Conservation (phyloP, 2,329 filamentous ascomycete genomes). For the Zasmidium cellare region DNA sequence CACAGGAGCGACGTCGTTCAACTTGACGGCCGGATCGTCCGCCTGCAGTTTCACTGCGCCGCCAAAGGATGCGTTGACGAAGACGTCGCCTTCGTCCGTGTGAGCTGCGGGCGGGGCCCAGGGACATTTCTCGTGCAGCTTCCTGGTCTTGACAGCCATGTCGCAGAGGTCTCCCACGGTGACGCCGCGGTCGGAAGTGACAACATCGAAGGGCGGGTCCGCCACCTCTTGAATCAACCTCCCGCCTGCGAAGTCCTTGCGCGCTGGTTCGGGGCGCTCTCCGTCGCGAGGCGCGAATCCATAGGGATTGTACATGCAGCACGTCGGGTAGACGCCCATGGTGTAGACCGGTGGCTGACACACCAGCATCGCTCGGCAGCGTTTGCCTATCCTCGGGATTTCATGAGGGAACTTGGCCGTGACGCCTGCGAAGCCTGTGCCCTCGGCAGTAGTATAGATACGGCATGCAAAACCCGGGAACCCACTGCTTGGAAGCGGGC, state of each 20-base stretch:
- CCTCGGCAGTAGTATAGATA: background rate
- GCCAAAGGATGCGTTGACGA: background rate
- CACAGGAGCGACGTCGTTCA: too few relatives aligned
- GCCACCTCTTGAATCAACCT: too few relatives aligned
- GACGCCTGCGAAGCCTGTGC: background rate
- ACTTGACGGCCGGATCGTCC: background rate
- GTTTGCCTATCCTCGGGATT: background rate
- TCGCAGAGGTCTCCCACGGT: constrained; percentile 6
- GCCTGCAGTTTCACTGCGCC: background rate
- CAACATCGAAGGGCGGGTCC: background rate
- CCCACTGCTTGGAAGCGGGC: background rate
- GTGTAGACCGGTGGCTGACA: background rate
- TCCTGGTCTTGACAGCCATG: background rate
- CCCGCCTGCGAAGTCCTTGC: too few relatives aligned
- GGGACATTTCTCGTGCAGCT: background rate
- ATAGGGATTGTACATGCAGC: background rate
- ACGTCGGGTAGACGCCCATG: constrained; percentile 3
- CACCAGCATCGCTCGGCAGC: constrained; percentile 2
- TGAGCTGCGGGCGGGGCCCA: background rate
- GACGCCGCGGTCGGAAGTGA: background rate
- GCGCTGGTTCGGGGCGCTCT: too few relatives aligned
- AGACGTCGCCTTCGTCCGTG: background rate
- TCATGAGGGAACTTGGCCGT: background rate
- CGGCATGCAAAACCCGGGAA: background rate
- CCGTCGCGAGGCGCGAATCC: background rate